A percentile compares a stretch with the other conserved stretches of the same genome.
Conservation (phyloP, 208 protist species). For the Leishmania mexicana region DNA sequence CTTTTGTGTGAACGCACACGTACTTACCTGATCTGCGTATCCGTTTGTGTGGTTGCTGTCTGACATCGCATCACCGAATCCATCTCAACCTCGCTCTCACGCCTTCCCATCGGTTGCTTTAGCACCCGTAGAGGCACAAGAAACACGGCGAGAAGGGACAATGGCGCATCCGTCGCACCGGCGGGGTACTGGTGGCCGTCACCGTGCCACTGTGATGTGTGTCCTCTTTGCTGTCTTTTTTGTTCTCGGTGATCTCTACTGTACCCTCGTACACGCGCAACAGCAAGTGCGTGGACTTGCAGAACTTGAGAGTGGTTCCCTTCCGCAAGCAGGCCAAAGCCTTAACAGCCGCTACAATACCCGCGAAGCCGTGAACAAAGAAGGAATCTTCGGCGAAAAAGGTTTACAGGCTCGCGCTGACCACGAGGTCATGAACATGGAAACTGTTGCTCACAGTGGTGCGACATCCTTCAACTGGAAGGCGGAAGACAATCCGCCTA, state of each 20-base stretch:
- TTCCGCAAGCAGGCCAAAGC: not conserved
- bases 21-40: not conserved
- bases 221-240: not conserved
- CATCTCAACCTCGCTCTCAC: not conserved
- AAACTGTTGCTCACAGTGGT: not conserved
- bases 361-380: not conserved
- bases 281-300: not conserved
- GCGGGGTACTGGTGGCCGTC: not conserved
- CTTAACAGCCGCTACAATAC: not conserved
- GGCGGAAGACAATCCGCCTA: not conserved
- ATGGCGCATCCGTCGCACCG: not conserved
- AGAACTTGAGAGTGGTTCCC: not conserved
- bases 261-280: not conserved
- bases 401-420: not conserved
- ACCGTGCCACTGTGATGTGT: not conserved
- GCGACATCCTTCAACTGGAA: not conserved
- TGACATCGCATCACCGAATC: not conserved
- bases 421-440: not conserved
- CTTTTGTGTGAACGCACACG: not conserved
- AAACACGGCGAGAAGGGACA: not conserved
- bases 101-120: not conserved
- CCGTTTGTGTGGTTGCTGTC: not conserved
- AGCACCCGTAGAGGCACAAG: not conserved
- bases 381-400: not conserved
- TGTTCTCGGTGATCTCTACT: not conserved